Percentiles rank a stretch among this genome's conserved stretches.
Conservation (phyloP, 768 basidiomycete species). For the Lentinula sp. region DNA sequence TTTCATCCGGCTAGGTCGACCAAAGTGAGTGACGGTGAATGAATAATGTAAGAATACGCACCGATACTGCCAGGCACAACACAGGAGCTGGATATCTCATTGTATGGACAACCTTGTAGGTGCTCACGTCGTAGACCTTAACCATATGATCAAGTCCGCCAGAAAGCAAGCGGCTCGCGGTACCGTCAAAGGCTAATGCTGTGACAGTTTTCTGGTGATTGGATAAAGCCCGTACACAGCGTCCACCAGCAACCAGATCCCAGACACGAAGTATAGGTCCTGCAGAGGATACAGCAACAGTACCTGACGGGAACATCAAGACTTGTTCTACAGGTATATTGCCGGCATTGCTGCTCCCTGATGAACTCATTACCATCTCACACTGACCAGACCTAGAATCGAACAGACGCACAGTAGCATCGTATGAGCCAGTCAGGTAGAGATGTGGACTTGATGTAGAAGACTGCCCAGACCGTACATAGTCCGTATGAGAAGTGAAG, state of each 20-base stretch:
- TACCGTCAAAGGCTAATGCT: conserved; percentile 73
- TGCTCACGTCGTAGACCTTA: conserved; percentile 94
- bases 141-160: conserved; percentile 97
- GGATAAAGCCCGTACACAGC: conserved; percentile 84
- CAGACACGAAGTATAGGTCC: conserved; percentile 92
- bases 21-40: not conserved
- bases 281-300: conserved; percentile 76
- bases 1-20: conserved; percentile 79
- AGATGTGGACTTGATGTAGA: conserved; percentile 78
- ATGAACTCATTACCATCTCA: conserved; percentile 73
- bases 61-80: conserved; percentile 86
- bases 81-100: conserved; percentile 97
- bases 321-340: conserved; percentile 85
- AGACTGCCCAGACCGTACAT: conserved; percentile 90
- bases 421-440: conserved; percentile 91
- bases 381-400: conserved; percentile 80
- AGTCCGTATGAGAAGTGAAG: conserved; percentile 87
- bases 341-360: conserved; percentile 21
- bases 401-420: conserved; percentile 83
- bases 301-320: conserved; percentile 86
- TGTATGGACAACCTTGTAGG: conserved; percentile 94
- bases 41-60: conserved; percentile 30
- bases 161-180: conserved; percentile 74
- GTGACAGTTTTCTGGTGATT: conserved; percentile 99
- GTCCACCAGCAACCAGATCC: conserved; percentile 90